Evolutionary conservation across 2,329 filamentous ascomycete species (phyloP), one percentile per base, ranked within the genome.

Genomic region (Aspergillus thermomutatus): DNA sequence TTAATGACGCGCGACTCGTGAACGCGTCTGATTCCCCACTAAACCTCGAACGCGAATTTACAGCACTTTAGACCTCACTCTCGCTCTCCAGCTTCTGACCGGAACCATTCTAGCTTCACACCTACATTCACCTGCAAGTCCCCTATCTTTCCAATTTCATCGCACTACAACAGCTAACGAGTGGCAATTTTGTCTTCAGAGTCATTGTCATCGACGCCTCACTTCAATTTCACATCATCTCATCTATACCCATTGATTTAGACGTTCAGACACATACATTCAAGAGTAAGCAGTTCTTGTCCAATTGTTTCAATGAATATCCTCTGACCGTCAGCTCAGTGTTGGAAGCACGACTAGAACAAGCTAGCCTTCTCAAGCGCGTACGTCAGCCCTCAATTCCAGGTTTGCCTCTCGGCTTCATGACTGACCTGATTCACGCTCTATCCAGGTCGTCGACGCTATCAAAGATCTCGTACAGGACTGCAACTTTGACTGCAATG

Each of bases 401-500:
- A 34, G 25, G n/a, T 19, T 5, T 27, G 14, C 11, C n/a, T 23
- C 34, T 11, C 14, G 3, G 34, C n/a, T 17, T 7, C 26, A 31
- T 51, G 49, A 52, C 41, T 45, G n/a, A 43, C 59, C 60, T 53
- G 52, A 60, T 21, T 6, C 52, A 62, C 25, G 49, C 47, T 26
- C 50, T 48, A 21, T 50, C 19, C 66, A 96, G 92, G 91, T 97
- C 62, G 92, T 99, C 71, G 95, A 99, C 75, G 91, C 95, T 69
- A 97, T 99, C 87, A 97, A 97, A 80, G 94, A 99, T 72, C 87
- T 99, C 52, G 94, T 99, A 53, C 94, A 97, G 79, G 94, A 99
- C 81, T 99, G 94, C 87, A 99, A 99, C 81, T 99, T 99, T 81
- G 94, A 99, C 84, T 99, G 95, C 89, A 99, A 97, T 89, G 95